Evolutionary conservation across 176 grass and related monocot genomes (phyloP), one percentile per base, ranked within the genome.

Genomic region (Puccinellia tenuiflora): DNA sequence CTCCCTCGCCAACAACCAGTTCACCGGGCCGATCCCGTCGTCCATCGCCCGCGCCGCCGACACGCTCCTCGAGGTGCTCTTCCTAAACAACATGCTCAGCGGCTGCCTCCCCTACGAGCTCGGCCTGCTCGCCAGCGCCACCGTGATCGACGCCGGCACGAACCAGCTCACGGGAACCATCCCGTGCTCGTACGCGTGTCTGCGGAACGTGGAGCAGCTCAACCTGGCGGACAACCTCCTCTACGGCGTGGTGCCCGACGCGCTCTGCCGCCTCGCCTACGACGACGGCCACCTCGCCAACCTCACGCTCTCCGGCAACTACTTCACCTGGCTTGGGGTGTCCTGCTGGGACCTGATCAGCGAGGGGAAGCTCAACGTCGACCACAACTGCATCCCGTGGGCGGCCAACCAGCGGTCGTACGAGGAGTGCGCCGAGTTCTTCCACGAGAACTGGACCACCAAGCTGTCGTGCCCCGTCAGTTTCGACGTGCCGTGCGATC

Each of bases 71-170:
- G 89, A 98, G 88, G 89, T 98, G 70, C 93, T 98, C 34, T 93
- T 98, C 87, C 91, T 98, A 80, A 93, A 93, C 83, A 98, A 98
- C 77, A 28, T 9, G 3, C 93, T 98, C 80, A 74, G 87, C 39
- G 96, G 96, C 14, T 98, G 96, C 89, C 93, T 98, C 24, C 92
- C 96, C 16, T 85, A 76, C 76, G 89, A 98, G 88, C 61, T 98
- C 5, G 96, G 96, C 35, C 83, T 90, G 60, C 91, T 98, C 4
- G 40, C 26, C 18, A 85, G 88, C 22, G 88, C 93, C 37, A 90
- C 86, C 6, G 93, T 98, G 30, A 95, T 98, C 84, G 96, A 98
- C 87, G 93, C 93, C 15, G 88, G 96, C 21, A 83, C 74, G 20
- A 98, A 98, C 90, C 73, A 33, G 51, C 83, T 98, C 68, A 93